Conservation (phyloP, 2,329 filamentous ascomycete species). For the Aspergillus costaricaensis region DNA sequence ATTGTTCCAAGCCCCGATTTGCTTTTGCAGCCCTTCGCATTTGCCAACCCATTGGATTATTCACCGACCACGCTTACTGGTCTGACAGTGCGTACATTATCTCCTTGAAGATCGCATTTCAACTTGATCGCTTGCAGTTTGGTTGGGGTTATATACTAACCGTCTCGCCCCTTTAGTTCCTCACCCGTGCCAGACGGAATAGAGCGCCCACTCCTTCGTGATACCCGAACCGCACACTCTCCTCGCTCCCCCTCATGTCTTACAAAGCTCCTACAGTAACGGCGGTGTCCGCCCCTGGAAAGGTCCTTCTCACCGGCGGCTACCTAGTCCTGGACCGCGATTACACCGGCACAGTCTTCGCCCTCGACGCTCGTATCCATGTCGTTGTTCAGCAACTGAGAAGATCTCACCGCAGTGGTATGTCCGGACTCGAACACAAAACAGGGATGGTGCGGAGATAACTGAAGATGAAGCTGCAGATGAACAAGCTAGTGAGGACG, state of each 20-base stretch:
- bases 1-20: not conserved
- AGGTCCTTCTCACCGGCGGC: conserved; percentile 91
- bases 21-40: conserved; percentile 3
- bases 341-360: conserved; percentile 74
- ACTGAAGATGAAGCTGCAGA: conserved; percentile 41
- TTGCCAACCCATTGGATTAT: not conserved
- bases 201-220: not conserved
- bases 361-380: conserved; percentile 65
- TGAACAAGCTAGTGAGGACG: conserved; percentile 62
- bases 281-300: conserved; percentile 88
- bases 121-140: not conserved
- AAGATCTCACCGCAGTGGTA: conserved; percentile 32
- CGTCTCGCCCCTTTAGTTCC: not conserved
- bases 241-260: conserved; percentile 8
- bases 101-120: not conserved
- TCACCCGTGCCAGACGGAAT: conserved; percentile 1
- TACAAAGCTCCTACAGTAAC: conserved; percentile 32
- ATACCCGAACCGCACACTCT: not conserved
- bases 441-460: not conserved
- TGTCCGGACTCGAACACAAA: conserved; percentile 15
- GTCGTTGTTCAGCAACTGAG: conserved; percentile 58
- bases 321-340: conserved; percentile 89
- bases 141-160: not conserved
- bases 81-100: not conserved
- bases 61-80: not conserved